These are phyloP conservation scores for Naegleria fowleri DNA, from an alignment of 208 protist species.

Conservation along the genomic window DNA sequence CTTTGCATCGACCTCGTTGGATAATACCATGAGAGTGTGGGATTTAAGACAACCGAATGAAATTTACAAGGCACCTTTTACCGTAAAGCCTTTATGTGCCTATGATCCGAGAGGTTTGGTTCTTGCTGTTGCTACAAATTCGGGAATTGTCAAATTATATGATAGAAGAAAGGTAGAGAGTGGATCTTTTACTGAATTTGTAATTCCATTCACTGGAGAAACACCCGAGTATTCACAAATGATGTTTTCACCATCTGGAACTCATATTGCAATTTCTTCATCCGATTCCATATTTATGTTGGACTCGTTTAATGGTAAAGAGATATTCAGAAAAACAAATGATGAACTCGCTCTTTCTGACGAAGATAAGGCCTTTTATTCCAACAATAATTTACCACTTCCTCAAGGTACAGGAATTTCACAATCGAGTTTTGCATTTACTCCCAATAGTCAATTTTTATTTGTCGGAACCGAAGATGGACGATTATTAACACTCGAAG, in stretches of 20 bases:
- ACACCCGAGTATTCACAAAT: neutral
- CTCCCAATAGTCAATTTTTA: slow-evolving; percentile 13
- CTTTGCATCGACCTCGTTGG: neutral
- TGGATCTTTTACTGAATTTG: neutral
- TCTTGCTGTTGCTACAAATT: neutral
- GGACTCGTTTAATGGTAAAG: neutral
- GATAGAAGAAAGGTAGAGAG: neutral
- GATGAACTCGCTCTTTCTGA: neutral
- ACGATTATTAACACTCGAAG: neutral
- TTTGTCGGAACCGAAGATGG: slow-evolving; percentile 22
- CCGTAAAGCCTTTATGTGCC: neutral
- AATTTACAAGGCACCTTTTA: neutral
- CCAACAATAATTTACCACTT: neutral
- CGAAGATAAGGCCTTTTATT: neutral
- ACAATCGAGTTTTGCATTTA: neutral
- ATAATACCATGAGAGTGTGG: neutral
- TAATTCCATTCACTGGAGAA: neutral
- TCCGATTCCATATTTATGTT: neutral
- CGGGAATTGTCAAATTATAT: slow-evolving; percentile 13
- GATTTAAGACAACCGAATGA: neutral
- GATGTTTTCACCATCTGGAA: neutral
- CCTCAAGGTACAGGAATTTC: neutral
- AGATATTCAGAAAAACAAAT: neutral
- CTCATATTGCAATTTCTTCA: neutral
- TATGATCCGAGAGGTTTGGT: neutral